These are phyloP conservation scores for Comarum palustre DNA, from an alignment of 306 rosid species.

Conservation along the genomic window DNA sequence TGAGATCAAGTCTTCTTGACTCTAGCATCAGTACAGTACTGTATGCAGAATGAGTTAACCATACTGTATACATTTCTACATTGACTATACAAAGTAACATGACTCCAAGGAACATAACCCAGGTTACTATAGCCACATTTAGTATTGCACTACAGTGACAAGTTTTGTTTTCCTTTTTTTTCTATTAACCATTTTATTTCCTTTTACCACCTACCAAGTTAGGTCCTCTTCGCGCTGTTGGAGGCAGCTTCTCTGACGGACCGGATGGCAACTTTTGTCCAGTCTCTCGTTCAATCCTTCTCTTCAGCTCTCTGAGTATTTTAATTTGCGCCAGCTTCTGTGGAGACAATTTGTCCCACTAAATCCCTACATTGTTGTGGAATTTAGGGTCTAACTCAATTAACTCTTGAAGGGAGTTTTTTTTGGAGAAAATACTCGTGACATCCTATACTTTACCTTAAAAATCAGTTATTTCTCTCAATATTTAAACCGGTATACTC, in stretches of 20 bases:
- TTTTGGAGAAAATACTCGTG: no score
- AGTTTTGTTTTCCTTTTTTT: background rate
- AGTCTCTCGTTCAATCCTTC: slow-evolving; percentile 59
- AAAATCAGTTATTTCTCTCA: no score
- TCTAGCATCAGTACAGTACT: background rate
- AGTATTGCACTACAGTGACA: background rate
- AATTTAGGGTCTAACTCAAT: background rate
- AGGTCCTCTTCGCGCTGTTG: slow-evolving; percentile 59
- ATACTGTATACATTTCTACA: background rate
- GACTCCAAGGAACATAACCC: background rate
- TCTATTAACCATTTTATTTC: background rate
- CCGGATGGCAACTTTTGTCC: slow-evolving; percentile 69
- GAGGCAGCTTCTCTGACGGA: slow-evolving; percentile 80
- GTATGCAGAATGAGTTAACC: background rate
- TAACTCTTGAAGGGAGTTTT: background rate
- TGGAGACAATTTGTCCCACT: slow-evolving; percentile 92
- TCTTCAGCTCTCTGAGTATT: slow-evolving; percentile 78
- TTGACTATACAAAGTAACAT: background rate
- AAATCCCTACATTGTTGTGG: slow-evolving; percentile 53
- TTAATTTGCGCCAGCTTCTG: slow-evolving; percentile 80
- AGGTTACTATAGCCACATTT: background rate
- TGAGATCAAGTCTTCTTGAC: background rate
- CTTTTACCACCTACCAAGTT: slow-evolving; percentile 3
- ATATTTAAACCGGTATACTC: no score
- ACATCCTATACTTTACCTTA: no score